Evolutionary conservation across 495 filamentous ascomycete genomes (phyloP).

Genomic region (Pyrenula massariospora): DNA sequence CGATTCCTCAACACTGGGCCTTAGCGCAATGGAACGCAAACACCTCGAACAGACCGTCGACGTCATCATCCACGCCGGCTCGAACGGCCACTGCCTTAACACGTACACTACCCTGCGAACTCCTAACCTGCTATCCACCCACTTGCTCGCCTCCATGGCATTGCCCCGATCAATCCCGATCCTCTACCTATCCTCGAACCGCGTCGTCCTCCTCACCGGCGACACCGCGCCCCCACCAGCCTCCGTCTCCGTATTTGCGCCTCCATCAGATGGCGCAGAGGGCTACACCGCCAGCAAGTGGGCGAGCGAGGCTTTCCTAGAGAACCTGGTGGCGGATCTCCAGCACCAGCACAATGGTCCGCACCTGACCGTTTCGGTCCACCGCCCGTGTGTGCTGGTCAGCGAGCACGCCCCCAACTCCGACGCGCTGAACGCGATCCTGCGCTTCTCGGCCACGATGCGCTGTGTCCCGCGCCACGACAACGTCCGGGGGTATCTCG

Average conservation of each 20-base stretch:
- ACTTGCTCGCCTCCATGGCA: constrained; percentile 24
- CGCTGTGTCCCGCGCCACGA: constrained; percentile 5
- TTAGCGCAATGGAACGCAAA: constrained; percentile 12
- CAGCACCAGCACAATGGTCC: too few species aligned
- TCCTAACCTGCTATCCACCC: constrained; percentile 31
- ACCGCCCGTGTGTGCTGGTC: constrained; percentile 23
- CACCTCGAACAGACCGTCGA: constrained; percentile 22
- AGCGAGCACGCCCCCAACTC: constrained; percentile 9
- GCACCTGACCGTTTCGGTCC: constrained; percentile 27
- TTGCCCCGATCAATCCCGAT: constrained; percentile 24
- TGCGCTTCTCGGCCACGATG: constrained; percentile 8
- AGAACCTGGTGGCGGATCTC: constrained; percentile 14
- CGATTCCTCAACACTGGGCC: too few species aligned
- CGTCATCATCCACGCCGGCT: constrained; percentile 39
- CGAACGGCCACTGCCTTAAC: constrained; percentile 36
- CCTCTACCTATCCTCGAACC: constrained; percentile 36
- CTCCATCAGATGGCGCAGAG: constrained; percentile 12
- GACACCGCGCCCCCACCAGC: neutral
- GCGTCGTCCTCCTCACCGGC: constrained; percentile 14
- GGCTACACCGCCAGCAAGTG: constrained; percentile 42
- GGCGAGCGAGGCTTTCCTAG: constrained; percentile 39
- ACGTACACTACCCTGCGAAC: constrained; percentile 27
- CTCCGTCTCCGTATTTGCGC: constrained; percentile 6
- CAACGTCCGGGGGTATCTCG: neutral
- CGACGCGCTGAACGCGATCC: constrained; percentile 11